Evolutionary conservation across 2,329 filamentous ascomycete species (phyloP).

Genomic region (Epichloe sibirici): DNA sequence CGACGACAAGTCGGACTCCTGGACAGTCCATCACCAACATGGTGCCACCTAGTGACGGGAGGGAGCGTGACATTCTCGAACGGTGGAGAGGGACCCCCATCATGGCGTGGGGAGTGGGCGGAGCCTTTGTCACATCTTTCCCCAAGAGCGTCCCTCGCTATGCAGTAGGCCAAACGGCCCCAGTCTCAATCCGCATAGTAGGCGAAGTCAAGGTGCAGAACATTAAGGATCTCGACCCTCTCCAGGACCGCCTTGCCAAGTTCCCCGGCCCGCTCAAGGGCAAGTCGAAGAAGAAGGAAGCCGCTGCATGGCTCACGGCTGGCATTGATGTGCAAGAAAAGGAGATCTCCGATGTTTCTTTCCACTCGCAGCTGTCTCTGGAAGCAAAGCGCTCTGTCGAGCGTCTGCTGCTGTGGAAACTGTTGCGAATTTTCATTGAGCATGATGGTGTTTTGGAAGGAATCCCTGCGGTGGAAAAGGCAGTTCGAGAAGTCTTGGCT

Average conservation of each 20-base stretch:
- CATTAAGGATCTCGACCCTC: constrained; percentile 59
- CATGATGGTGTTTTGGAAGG: constrained; percentile 75
- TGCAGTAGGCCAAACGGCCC: constrained; percentile 56
- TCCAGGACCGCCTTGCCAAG: constrained; percentile 59
- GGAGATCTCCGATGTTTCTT: constrained; percentile 35
- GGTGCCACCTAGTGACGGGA: constrained; percentile 51
- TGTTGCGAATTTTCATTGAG: constrained; percentile 71
- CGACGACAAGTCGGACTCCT: constrained; percentile 29
- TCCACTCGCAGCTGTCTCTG: constrained; percentile 38
- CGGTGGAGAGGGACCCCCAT: constrained; percentile 86
- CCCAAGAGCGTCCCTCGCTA: constrained; percentile 84
- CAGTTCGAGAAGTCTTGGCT: constrained; percentile 62
- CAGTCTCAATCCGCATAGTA: constrained; percentile 69
- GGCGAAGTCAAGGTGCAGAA: constrained; percentile 72
- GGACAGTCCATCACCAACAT: constrained; percentile 45
- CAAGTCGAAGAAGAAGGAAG: constrained; percentile 94
- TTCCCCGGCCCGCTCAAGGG: constrained; percentile 84
- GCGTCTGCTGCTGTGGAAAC: constrained; percentile 75
- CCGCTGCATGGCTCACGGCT: constrained; percentile 63
- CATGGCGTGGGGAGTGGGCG: constrained; percentile 80
- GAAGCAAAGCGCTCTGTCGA: constrained; percentile 65
- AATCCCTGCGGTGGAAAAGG: constrained; percentile 55
- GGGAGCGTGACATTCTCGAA: constrained; percentile 64
- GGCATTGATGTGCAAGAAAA: constrained; percentile 66
- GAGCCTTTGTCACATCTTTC: constrained; percentile 70